Base-by-base conservation (phyloP, 2,329 filamentous ascomycete species). In the Cadophora malorum region DNA sequence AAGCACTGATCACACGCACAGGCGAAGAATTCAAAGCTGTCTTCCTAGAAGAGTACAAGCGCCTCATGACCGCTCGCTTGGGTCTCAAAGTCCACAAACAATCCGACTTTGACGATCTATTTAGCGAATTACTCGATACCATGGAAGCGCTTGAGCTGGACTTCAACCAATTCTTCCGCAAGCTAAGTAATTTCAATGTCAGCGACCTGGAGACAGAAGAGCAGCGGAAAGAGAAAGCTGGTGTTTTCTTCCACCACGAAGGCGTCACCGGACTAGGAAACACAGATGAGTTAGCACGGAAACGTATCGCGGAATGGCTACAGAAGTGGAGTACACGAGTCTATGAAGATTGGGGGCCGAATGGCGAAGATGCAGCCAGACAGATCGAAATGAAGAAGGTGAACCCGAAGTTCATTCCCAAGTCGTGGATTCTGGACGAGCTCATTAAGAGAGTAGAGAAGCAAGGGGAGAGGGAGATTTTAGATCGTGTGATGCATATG, bases 341-440 rank as follows among this genome's bases (percentile, higher is more conserved):
- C 0, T 77, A 89, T 6, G 90, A 95, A 74, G 93, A 97, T 75
- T 97, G 92, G 93, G 85, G 85, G 3, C 82, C 83, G 7, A 82
- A 82, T 3, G 80, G 80, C 0, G 78, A 76, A 2, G 90, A 96
- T 58, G 82, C 80, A 3, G 86, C 90, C 74, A 85, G 95, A 69
- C 86, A 89, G 67, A 79, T 77, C 35, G 87, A 86, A 14, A 98
- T 98, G 96, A 93, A 91, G 81, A 83, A 82, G 31, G 91, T 94
- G 25, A 99, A 99, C 77, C 96, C 96, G 2, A 97, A 92, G 81
- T 99, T 99, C 76, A 84, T 97, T 0, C 93, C 96, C 0, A 87
- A 94, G 58, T 90, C 91, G 21, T 99, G 95, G 94, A 88, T 99
- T 63, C 83, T 99, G 23, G 95, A 98, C 78, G 96, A 99, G 79